phyloP scores from a whole-genome alignment of 148 eudicot genomes.

The Camellia granthamiana region DNA sequence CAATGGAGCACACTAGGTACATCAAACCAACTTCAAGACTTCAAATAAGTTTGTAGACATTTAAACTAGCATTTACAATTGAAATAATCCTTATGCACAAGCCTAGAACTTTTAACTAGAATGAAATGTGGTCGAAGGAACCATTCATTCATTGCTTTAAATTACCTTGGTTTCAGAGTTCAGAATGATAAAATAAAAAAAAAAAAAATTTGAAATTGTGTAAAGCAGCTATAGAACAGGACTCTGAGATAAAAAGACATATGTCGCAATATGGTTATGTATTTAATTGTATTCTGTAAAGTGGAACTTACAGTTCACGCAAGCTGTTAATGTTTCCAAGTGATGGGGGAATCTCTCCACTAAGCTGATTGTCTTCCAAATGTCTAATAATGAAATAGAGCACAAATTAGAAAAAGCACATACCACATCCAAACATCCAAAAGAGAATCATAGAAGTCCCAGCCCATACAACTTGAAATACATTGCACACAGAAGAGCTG shows the following conservation, averaged over 20 bases:
- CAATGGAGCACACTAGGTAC: neutral
- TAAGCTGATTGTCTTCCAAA: slow-evolving; percentile 66
- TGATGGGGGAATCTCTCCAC: slow-evolving; percentile 74
- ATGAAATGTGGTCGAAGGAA: slow-evolving; percentile 2
- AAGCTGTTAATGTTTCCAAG: slow-evolving; percentile 58
- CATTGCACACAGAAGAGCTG: neutral
- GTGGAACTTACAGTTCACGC: slow-evolving; percentile 78
- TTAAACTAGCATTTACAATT: neutral
- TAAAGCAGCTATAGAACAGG: neutral
- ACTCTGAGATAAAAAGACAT: neutral
- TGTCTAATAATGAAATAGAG: slow-evolving; percentile 42
- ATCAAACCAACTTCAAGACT: neutral
- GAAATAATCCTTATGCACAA: neutral
- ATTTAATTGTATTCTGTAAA: neutral
- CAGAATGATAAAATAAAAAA: neutral
- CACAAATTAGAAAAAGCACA: slow-evolving; percentile 8
- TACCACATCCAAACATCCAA: neutral
- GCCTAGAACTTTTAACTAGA: slow-evolving; percentile 7
- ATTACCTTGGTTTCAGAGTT: neutral
- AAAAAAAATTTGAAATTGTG: neutral
- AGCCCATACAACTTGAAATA: neutral
- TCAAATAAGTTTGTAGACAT: neutral
- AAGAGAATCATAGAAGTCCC: neutral
- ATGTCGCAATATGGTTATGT: too few species aligned
- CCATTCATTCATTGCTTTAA: neutral